phyloP scores from a whole-genome alignment of 2,329 filamentous ascomycete species.

The Calonectria ilicicola region DNA sequence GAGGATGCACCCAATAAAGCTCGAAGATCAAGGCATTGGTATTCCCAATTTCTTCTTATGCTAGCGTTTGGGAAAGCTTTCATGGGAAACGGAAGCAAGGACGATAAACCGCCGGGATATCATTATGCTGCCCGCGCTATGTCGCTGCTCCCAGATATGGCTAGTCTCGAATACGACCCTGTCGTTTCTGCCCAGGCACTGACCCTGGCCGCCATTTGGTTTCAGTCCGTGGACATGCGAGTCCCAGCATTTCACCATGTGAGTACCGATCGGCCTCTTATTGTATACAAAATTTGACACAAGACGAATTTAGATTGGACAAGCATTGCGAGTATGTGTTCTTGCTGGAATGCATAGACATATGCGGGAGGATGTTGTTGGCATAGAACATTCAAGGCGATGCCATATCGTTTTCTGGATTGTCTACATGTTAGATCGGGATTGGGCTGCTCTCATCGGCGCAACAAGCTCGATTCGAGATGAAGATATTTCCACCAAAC shows the following conservation, averaged over 20 bases:
- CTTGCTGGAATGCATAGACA: constrained; percentile 46
- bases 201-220: constrained; percentile 50
- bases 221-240: constrained; percentile 55
- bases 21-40: constrained; percentile 40
- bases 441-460: constrained; percentile 43
- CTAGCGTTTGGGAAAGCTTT: constrained; percentile 50
- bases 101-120: constrained; percentile 48
- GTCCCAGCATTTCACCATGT: constrained; percentile 53
- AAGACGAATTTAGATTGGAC: constrained; percentile 40
- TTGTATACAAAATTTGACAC: not conserved
- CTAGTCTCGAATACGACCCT: constrained; percentile 34
- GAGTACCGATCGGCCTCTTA: not conserved
- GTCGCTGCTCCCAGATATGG: constrained; percentile 52
- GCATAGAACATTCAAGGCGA: constrained; percentile 38
- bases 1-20: constrained; percentile 36
- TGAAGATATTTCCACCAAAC: constrained; percentile 45
- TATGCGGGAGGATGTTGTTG: constrained; percentile 37
- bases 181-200: constrained; percentile 44
- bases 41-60: constrained; percentile 47
- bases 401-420: constrained; percentile 47
- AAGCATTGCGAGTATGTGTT: constrained; percentile 48
- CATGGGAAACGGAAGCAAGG: constrained; percentile 36
- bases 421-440: constrained; percentile 45
- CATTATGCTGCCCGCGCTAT: constrained; percentile 54
- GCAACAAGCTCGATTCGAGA: constrained; percentile 44